A percentile compares a stretch with the other conserved stretches of the same genome.
Conservation (phyloP, 225 moss, liverwort and hornwort genomes). For the Antitrichia curtipendula region DNA sequence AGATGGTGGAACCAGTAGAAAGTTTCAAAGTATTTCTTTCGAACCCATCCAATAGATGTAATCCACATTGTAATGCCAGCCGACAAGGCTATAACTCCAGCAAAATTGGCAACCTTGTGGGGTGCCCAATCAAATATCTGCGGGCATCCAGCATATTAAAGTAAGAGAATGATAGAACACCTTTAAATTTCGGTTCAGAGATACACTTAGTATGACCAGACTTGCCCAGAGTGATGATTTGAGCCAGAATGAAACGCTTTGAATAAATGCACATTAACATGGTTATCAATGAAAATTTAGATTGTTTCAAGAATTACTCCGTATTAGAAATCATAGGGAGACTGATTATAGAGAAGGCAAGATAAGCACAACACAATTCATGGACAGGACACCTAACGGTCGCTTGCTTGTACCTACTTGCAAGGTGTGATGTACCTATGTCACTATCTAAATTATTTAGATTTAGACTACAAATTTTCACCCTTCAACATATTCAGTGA, state of each 20-base stretch:
- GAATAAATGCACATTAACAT: not conserved
- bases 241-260: not conserved
- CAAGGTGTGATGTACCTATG: not conserved
- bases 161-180: not conserved
- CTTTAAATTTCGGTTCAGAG: not conserved
- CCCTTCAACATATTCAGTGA: not conserved
- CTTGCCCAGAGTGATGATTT: not conserved
- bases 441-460: not conserved
- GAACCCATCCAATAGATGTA: conserved; percentile 50
- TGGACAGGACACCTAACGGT: not conserved
- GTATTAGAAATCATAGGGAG: not conserved
- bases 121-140: conserved; percentile 60
- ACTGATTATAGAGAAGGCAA: not conserved
- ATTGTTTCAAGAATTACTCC: not conserved
- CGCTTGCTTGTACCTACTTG: not conserved
- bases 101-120: conserved; percentile 40
- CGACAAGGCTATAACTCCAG: conserved; percentile 60
- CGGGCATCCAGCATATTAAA: not conserved
- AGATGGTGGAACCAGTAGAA: conserved; percentile 87
- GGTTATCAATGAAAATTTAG: not conserved
- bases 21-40: conserved; percentile 58
- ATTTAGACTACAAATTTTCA: not conserved
- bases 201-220: not conserved
- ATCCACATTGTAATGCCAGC: conserved; percentile 72
- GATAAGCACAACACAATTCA: not conserved